These are phyloP conservation scores for Aspergillus kassunensis DNA, from an alignment of 495 filamentous ascomycete genomes.

Conservation along the genomic window DNA sequence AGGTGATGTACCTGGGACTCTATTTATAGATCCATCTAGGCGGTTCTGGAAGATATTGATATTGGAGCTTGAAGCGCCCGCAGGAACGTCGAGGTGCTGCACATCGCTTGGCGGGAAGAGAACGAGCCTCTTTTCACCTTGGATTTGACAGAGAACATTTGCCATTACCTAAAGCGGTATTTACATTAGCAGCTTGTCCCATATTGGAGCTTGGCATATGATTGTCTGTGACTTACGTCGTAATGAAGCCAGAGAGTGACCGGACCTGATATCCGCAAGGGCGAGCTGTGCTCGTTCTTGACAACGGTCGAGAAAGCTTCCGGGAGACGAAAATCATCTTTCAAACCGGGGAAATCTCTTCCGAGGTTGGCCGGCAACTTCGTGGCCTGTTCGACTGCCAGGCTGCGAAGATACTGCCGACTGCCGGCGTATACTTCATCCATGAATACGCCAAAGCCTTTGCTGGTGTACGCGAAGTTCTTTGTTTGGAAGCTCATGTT, in stretches of 20 bases:
- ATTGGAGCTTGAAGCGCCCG: conserved; percentile 76
- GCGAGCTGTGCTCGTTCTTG: conserved; percentile 70
- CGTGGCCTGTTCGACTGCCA: conserved; percentile 63
- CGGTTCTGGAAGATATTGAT: conserved; percentile 61
- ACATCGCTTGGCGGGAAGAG: conserved; percentile 79
- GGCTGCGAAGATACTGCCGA: conserved; percentile 69
- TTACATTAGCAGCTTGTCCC: not conserved
- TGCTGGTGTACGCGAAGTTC: conserved; percentile 75
- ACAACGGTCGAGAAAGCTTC: conserved; percentile 53
- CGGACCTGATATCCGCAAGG: conserved; percentile 73
- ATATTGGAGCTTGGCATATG: not conserved
- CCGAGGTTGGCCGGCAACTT: conserved; percentile 63
- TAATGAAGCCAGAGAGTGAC: conserved; percentile 93
- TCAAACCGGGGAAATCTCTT: conserved; percentile 66
- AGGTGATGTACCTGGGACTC: conserved; percentile 56
- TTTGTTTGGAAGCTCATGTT: conserved; percentile 77
- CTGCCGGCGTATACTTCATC: conserved; percentile 56
- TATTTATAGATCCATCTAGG: conserved; percentile 23
- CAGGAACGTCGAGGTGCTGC: conserved; percentile 59
- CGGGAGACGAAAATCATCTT: conserved; percentile 68
- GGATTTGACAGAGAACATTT: conserved; percentile 80
- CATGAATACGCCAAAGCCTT: conserved; percentile 65
- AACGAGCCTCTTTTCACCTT: conserved; percentile 64
- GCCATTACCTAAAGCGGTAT: conserved; percentile 65
- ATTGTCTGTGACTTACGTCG: conserved; percentile 54